Evolutionary conservation across 306 rosid genomes (phyloP).

Genomic region (Prunus salicina): DNA sequence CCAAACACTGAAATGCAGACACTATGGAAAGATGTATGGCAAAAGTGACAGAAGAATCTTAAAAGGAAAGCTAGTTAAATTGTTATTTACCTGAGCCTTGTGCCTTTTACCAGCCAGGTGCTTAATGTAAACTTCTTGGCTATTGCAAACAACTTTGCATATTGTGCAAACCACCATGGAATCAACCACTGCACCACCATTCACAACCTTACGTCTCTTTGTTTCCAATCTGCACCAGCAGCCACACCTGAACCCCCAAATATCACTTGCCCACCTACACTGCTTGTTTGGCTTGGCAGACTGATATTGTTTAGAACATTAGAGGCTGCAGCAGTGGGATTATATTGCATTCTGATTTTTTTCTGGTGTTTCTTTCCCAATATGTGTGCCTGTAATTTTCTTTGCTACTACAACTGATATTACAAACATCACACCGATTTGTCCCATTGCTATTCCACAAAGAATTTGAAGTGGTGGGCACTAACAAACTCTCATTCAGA

Average conservation of each 20-base stretch:
- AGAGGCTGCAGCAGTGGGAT: conserved; percentile 24
- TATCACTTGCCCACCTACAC: conserved; percentile 27
- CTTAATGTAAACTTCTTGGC: conserved; percentile 47
- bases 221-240: conserved; percentile 28
- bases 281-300: conserved; percentile 22
- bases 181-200: conserved; percentile 33
- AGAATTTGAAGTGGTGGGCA: conserved; percentile 35
- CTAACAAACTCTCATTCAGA: conserved; percentile 30
- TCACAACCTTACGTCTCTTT: conserved; percentile 42
- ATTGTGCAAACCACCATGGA: conserved; percentile 42
- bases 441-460: conserved; percentile 30
- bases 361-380: conserved; percentile 48
- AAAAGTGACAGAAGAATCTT: background rate
- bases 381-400: conserved; percentile 43
- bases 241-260: conserved; percentile 23
- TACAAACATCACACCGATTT: conserved; percentile 46
- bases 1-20: background rate
- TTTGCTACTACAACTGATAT: conserved; percentile 39
- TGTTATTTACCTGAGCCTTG: conserved; percentile 50
- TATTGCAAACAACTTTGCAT: conserved; percentile 57
- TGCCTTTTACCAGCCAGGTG: conserved; percentile 67
- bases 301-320: conserved; percentile 13
- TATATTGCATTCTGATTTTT: conserved; percentile 36
- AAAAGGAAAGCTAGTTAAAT: conserved; percentile 15
- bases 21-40: background rate